phyloP scores from a whole-genome alignment of 164 flowering plant genomes.

The Kingdonia uniflora region DNA sequence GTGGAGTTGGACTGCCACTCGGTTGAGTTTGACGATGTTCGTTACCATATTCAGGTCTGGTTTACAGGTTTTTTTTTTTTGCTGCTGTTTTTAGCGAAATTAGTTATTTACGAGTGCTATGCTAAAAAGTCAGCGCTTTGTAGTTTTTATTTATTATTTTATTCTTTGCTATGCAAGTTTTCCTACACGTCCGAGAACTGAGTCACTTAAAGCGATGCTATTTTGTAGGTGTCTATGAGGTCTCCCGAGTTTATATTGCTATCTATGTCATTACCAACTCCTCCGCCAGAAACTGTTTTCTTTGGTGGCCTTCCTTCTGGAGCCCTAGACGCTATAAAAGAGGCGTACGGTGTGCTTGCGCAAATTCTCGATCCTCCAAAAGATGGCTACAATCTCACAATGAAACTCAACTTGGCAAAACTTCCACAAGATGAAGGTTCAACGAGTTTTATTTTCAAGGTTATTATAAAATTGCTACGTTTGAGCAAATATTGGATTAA shows the following conservation, averaged over 20 bases:
- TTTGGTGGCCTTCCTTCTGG: slow-evolving; percentile 81
- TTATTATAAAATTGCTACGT: slow-evolving; percentile 31
- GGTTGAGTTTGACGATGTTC: slow-evolving; percentile 86
- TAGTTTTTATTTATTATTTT: too few relatives aligned
- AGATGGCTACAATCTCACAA: slow-evolving; percentile 90
- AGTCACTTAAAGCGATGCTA: background rate
- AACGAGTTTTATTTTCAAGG: slow-evolving; percentile 39
- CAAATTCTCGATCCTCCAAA: slow-evolving; percentile 97
- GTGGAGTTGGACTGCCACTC: slow-evolving; percentile 83
- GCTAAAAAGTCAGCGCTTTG: too few relatives aligned
- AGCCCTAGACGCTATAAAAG: slow-evolving; percentile 87
- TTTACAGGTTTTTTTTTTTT: background rate
- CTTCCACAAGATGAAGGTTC: slow-evolving; percentile 91
- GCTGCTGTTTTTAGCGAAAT: background rate
- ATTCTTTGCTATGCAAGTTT: too few relatives aligned
- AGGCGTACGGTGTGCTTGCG: slow-evolving; percentile 59
- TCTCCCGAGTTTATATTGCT: slow-evolving; percentile 55
- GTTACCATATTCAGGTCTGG: slow-evolving; percentile 80
- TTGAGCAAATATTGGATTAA: too few relatives aligned
- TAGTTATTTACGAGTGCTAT: too few relatives aligned
- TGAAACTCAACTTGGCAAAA: slow-evolving; percentile 77
- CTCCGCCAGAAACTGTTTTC: slow-evolving; percentile 77
- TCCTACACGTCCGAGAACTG: too few relatives aligned
- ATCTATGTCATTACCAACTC: slow-evolving; percentile 76
- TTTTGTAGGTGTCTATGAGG: slow-evolving; percentile 66